Evolutionary conservation across 352 stramenopile genomes (phyloP).

Genomic region (Globisporangium spiculum): DNA sequence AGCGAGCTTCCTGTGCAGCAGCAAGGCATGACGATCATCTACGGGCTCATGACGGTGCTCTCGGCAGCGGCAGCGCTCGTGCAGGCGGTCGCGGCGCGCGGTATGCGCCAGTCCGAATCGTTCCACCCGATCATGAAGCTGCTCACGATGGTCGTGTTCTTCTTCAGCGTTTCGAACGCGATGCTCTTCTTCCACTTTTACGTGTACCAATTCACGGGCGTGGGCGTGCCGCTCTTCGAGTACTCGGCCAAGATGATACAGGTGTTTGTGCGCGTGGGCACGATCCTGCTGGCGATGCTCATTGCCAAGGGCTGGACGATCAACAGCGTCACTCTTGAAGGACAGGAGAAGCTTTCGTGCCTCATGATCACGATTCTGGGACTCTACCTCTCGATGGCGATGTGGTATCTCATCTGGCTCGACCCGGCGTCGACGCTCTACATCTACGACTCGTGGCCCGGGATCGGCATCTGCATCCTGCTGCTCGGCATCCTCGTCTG

Average conservation of each 20-base stretch:
- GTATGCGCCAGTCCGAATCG: conserved; percentile 54
- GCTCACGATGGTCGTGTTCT: conserved; percentile 57
- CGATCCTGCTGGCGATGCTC: conserved; percentile 68
- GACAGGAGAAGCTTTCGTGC: conserved; percentile 65
- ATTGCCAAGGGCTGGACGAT: conserved; percentile 83
- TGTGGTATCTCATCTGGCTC: conserved; percentile 81
- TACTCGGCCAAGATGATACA: conserved; percentile 68
- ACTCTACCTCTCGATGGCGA: conserved; percentile 73
- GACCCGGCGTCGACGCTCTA: conserved; percentile 76
- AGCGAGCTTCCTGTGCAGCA: conserved; percentile 70
- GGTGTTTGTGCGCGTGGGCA: conserved; percentile 69
- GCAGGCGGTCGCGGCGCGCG: conserved; percentile 44
- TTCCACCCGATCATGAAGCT: conserved; percentile 81
- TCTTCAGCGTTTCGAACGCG: conserved; percentile 59
- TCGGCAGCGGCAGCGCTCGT: conserved; percentile 27
- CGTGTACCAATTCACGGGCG: conserved; percentile 55
- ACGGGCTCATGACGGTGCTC: conserved; percentile 46
- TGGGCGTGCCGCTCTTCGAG: conserved; percentile 64
- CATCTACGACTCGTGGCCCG: conserved; percentile 80
- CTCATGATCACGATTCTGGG: conserved; percentile 58
- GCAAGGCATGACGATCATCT: conserved; percentile 53
- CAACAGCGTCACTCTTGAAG: conserved; percentile 56
- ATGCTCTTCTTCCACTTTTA: conserved; percentile 65
- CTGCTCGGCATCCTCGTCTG: conserved; percentile 59
- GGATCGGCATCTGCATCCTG: conserved; percentile 58